Evolutionary conservation across 2,329 filamentous ascomycete species (phyloP).

Genomic region (Cercospora zeina): DNA sequence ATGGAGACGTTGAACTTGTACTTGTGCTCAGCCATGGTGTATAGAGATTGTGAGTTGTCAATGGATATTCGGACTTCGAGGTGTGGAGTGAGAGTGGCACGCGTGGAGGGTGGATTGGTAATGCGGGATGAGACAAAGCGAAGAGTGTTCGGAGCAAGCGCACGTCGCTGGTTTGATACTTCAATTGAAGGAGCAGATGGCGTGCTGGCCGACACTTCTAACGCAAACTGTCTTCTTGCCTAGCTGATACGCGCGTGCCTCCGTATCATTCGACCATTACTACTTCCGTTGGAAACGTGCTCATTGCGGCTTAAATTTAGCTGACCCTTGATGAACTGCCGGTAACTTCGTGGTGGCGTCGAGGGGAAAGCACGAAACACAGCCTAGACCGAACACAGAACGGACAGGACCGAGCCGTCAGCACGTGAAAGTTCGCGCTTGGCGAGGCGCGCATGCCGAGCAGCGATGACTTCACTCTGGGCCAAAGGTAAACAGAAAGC

Average conservation of each 20-base stretch:
- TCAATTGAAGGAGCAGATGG: slow-evolving; percentile 8
- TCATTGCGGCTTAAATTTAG: slow-evolving; percentile 10
- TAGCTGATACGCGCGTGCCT: background rate
- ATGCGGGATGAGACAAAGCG: slow-evolving; percentile 9
- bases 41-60: background rate
- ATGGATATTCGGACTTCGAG: background rate
- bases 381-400: background rate
- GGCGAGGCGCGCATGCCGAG: background rate
- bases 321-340: background rate
- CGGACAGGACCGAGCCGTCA: background rate
- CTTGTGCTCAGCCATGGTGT: slow-evolving; percentile 73
- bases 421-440: slow-evolving; percentile 1
- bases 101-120: slow-evolving; percentile 16
- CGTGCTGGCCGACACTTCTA: slow-evolving; percentile 7
- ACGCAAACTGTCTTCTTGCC: slow-evolving; percentile 14
- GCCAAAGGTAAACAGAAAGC: background rate
- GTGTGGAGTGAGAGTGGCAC: background rate
- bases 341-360: background rate
- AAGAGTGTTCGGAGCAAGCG: slow-evolving; percentile 4
- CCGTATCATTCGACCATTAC: slow-evolving; percentile 7
- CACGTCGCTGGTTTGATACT: slow-evolving; percentile 1
- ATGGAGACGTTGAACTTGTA: slow-evolving; percentile 96
- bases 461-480: slow-evolving; percentile 15
- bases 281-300: slow-evolving; percentile 19
- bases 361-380: slow-evolving; percentile 7